Conservation (phyloP, 192 early-diverging fungal genomes). For the Umbelopsis sp. region DNA sequence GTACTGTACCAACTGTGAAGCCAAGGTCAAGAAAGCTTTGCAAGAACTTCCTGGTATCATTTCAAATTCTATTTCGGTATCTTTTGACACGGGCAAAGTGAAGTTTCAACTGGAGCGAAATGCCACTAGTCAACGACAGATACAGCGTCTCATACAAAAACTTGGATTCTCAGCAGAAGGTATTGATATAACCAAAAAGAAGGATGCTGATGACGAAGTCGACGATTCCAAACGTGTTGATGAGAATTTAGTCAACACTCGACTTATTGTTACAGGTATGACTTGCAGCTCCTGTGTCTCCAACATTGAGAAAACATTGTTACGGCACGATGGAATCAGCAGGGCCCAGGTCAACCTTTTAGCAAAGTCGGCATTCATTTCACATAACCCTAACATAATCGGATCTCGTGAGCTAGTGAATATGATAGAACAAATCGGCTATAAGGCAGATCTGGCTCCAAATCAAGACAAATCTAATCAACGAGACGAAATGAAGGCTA, state of each 20-base stretch:
- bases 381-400: constrained; percentile 51
- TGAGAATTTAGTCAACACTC: constrained; percentile 49
- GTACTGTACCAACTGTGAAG: constrained; percentile 40
- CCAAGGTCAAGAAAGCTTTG: constrained; percentile 39
- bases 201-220: constrained; percentile 68
- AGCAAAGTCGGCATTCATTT: constrained; percentile 48
- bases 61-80: constrained; percentile 30
- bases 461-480: constrained; percentile 29
- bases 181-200: constrained; percentile 61
- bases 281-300: constrained; percentile 80
- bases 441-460: constrained; percentile 45
- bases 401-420: constrained; percentile 65
- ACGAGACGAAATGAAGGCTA: constrained; percentile 40
- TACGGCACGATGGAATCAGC: constrained; percentile 43
- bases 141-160: constrained; percentile 39
- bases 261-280: constrained; percentile 96
- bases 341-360: constrained; percentile 55
- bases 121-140: constrained; percentile 31
- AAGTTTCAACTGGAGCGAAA: constrained; percentile 40
- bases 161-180: constrained; percentile 47
- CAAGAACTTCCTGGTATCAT: constrained; percentile 31
- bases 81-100: constrained; percentile 60
- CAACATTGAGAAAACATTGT: constrained; percentile 70
- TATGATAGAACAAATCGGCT: constrained; percentile 63
- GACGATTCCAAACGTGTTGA: constrained; percentile 60